Evolutionary conservation across 2,329 filamentous ascomycete species (phyloP), one percentile per base, ranked within the genome.

Genomic region (Trichoderma harzianum): DNA sequence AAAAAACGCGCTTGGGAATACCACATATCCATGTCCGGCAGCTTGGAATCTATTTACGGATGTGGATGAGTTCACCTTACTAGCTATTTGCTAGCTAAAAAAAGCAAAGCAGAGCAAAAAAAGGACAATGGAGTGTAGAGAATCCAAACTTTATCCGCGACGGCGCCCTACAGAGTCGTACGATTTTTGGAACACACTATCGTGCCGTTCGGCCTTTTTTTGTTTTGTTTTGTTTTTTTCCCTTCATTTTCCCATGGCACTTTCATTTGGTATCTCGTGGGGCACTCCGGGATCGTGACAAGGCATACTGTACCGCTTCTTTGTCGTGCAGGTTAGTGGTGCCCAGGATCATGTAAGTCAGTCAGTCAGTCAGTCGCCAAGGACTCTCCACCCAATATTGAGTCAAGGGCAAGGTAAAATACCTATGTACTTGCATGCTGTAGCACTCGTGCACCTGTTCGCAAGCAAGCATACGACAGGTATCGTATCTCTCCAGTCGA

Each of bases 121-220:
- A 53, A 11, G 18, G 21, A 53, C n/a, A 53, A 53, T 12, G 5
- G 21, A 24, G 21, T 12, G 47, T 21, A 11, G 10, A 53, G 1
- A 21, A 24, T 21, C 47, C 21, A 66, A 26, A 30, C 26, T 63
- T 55, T 57, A 57, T 63, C 60, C 60, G 60, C 26, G 43, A n/a
- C 34, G n/a, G 34, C 60, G 60, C 60, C 60, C 24, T 43, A 63
- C 34, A 24, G n/a, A 66, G 63, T 66, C 63, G 63, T 66, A 66
- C 63, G 63, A 66, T 28, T 53, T 65, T 36, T 53, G 28, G 14
- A 21, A 18, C 18, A 7, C 43, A 65, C 63, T 55, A 55, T 21
- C 28, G 28, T 34, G 2, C 30, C 28, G 63, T 53, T 14, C 28
- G 24, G 63, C 47, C 63, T 65, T 55, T 51, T 51, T 51, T 24